Evolutionary conservation across 495 filamentous ascomycete genomes (phyloP).

Genomic region (Hypoxylon crocopeplum): DNA sequence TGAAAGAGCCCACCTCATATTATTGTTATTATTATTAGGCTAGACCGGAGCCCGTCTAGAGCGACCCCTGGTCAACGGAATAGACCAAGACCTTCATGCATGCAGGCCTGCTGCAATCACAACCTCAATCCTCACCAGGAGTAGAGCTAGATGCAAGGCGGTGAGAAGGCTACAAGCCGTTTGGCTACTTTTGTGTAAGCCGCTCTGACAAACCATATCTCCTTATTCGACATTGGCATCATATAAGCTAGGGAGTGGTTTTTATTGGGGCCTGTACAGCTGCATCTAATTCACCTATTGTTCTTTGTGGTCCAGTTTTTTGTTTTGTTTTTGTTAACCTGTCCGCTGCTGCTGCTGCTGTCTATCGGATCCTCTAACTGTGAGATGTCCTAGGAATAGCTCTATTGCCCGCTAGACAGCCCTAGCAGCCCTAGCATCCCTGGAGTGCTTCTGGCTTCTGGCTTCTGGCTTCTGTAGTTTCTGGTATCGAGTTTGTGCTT

Average conservation of each 20-base stretch:
- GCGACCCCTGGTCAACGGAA: conserved; percentile 14
- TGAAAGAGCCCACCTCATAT: conserved; percentile 29
- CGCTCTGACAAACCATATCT: conserved; percentile 38
- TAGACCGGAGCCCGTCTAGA: conserved; percentile 36
- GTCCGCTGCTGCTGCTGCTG: too few relatives aligned
- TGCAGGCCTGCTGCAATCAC: conserved; percentile 35
- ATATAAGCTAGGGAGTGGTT: conserved; percentile 21
- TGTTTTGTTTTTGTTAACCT: too few relatives aligned
- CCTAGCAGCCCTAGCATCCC: conserved; percentile 23
- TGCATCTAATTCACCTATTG: conserved; percentile 30
- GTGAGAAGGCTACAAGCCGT: conserved; percentile 42
- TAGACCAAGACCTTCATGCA: conserved; percentile 34
- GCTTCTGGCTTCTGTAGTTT: conserved; percentile 2
- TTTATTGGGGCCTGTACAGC: conserved; percentile 18
- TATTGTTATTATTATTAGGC: conserved; percentile 32
- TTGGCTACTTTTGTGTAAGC: conserved; percentile 35
- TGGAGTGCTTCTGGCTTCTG: not conserved
- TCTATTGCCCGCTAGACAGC: conserved; percentile 29
- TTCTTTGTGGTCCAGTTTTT: conserved; percentile 18
- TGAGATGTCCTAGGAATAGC: conserved; percentile 20
- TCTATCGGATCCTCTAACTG: conserved; percentile 30
- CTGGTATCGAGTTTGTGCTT: conserved; percentile 26
- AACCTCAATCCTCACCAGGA: conserved; percentile 32
- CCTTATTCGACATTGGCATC: conserved; percentile 31
- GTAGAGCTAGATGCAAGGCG: conserved; percentile 40